A percentile compares a stretch with the other conserved stretches of the same genome.
These are phyloP conservation scores for Vitis hybrid DNA, from an alignment of 177 flowering plant species.

Conservation along the genomic window DNA sequence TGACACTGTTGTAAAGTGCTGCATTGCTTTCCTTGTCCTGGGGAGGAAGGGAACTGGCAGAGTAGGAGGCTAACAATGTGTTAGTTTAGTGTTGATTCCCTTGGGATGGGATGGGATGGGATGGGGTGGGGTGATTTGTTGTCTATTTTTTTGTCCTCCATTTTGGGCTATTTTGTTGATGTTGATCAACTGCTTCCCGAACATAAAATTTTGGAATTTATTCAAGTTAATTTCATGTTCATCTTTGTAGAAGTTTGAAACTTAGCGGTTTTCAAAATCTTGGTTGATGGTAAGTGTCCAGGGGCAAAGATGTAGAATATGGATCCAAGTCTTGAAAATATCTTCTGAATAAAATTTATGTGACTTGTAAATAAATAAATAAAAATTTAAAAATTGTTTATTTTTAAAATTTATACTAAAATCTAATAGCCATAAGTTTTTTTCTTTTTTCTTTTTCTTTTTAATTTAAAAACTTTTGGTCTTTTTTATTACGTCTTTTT, in stretches of 20 bases:
- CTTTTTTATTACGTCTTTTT: no score
- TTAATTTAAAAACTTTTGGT: no score
- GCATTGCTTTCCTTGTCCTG: conserved; percentile 6
- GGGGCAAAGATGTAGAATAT: no score
- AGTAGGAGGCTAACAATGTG: conserved; percentile 15
- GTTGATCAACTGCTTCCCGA: not conserved
- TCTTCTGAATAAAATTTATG: no score
- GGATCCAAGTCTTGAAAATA: no score
- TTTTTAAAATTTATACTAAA: no score
- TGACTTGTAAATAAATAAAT: no score
- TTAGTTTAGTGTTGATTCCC: conserved; percentile 16
- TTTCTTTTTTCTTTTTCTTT: no score
- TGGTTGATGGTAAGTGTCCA: not conserved
- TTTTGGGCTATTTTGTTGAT: conserved; percentile 13
- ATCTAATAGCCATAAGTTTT: no score
- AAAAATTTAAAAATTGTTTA: no score
- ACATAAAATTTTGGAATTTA: conserved; percentile 3
- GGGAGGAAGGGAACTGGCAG: conserved; percentile 23
- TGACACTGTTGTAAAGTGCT: conserved; percentile 31
- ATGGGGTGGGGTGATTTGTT: conserved; percentile 6
- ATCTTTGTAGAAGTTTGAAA: conserved; percentile 16
- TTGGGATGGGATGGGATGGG: conserved; percentile 9
- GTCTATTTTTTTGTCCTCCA: conserved; percentile 15
- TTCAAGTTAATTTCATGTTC: conserved; percentile 4
- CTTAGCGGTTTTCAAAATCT: not conserved